Conservation (phyloP, 108 stramenopile species). For the Skeletonema potamos region DNA sequence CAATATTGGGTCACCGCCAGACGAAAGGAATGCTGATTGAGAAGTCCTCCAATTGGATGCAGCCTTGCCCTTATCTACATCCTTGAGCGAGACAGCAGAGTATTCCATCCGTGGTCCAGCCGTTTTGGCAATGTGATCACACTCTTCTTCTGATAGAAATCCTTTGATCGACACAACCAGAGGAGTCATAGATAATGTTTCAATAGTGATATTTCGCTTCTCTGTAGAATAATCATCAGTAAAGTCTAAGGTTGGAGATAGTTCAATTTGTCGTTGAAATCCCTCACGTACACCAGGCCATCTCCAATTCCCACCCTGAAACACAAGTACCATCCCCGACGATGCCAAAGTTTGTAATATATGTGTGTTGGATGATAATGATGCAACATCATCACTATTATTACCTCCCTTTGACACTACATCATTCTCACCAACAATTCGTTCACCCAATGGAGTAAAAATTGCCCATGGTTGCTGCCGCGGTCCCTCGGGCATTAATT, state of each 20-base stretch:
- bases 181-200: constrained; percentile 58
- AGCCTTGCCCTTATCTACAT: constrained; percentile 80
- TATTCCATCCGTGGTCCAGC: constrained; percentile 72
- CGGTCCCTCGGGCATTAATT: constrained; percentile 18
- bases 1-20: constrained; percentile 38
- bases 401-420: not conserved
- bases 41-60: constrained; percentile 89
- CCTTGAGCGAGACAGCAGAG: constrained; percentile 78
- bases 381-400: not conserved
- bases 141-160: constrained; percentile 75
- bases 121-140: constrained; percentile 65
- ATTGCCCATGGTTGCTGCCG: constrained; percentile 62
- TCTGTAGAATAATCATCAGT: constrained; percentile 2
- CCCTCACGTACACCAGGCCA: constrained; percentile 77
- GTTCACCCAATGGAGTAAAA: constrained; percentile 52
- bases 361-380: constrained; percentile 6
- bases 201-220: constrained; percentile 38
- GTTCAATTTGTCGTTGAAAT: constrained; percentile 47
- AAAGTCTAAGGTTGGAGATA: constrained; percentile 6
- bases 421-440: constrained; percentile 37
- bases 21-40: constrained; percentile 66
- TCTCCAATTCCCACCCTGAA: constrained; percentile 67
- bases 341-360: constrained; percentile 24
- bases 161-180: constrained; percentile 68
- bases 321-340: constrained; percentile 54